phyloP scores from a whole-genome alignment of 1,139 yeast species.

The Zygotorulaspora mrakii region DNA sequence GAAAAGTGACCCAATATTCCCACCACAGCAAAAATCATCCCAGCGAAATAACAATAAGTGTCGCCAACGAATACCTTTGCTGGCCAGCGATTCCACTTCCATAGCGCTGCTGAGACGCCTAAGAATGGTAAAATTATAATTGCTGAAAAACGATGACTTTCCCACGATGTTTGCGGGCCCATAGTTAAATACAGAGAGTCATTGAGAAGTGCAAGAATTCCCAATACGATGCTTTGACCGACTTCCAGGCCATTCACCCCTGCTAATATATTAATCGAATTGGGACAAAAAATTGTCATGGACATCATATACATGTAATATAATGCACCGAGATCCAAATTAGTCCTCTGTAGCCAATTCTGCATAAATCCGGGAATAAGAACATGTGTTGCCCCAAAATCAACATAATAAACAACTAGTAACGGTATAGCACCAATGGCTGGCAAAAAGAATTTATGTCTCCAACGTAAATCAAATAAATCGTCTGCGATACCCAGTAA shows the following conservation, averaged over 20 bases:
- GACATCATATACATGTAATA: conserved; percentile 90
- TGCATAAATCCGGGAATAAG: conserved; percentile 72
- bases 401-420: conserved; percentile 85
- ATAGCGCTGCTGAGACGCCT: conserved; percentile 76
- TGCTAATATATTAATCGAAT: conserved; percentile 93
- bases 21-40: conserved; percentile 97
- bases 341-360: conserved; percentile 38
- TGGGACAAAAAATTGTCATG: conserved; percentile 89
- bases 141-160: conserved; percentile 78
- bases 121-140: conserved; percentile 79
- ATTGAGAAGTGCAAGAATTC: conserved; percentile 64
- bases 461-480: conserved; percentile 91
- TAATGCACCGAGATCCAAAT: conserved; percentile 70
- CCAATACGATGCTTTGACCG: conserved; percentile 84
- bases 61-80: conserved; percentile 95
- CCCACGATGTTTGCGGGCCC: conserved; percentile 61
- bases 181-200: conserved; percentile 66
- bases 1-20: conserved; percentile 96
- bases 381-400: conserved; percentile 89
- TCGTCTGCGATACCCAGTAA: conserved; percentile 91
- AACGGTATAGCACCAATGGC: conserved; percentile 92
- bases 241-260: conserved; percentile 96
- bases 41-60: conserved; percentile 95
- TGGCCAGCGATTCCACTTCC: conserved; percentile 84
- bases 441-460: conserved; percentile 93